phyloP scores from a whole-genome alignment of 176 grass and related monocot species.

The Carex pumila region DNA sequence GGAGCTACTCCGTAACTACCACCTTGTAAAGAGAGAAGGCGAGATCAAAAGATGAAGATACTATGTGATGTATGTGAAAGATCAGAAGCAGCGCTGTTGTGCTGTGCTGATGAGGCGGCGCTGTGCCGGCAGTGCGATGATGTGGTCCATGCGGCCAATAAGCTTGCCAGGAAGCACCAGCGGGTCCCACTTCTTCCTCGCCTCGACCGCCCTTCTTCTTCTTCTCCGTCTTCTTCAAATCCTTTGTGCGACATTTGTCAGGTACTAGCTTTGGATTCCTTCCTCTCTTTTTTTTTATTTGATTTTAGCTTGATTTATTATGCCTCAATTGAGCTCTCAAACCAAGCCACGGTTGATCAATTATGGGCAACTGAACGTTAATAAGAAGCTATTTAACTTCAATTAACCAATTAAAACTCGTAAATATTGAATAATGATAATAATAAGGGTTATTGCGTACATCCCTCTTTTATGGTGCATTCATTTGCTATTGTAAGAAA shows the following conservation, averaged over 20 bases:
- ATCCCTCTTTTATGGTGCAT: background rate
- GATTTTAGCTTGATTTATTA: background rate
- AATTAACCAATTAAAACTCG: background rate
- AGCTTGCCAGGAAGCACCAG: conserved; percentile 68
- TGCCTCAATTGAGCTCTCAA: background rate
- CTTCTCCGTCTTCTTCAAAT: background rate
- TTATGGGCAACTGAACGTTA: background rate
- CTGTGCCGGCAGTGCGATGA: conserved; percentile 56
- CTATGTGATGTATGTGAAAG: conserved; percentile 64
- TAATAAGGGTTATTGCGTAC: background rate
- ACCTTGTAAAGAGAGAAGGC: background rate
- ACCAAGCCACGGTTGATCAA: background rate
- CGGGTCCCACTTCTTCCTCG: conserved; percentile 50
- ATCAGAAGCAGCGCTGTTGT: conserved; percentile 53
- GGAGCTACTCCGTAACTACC: background rate
- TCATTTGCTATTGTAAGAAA: background rate
- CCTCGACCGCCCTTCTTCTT: conserved; percentile 1
- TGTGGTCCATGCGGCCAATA: conserved; percentile 77
- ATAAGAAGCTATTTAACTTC: background rate
- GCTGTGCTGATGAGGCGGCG: conserved; percentile 46
- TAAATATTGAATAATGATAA: background rate
- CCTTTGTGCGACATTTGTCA: conserved; percentile 73
- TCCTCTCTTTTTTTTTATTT: background rate
- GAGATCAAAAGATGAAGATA: conserved; percentile 57
- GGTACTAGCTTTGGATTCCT: conserved; percentile 16